phyloP scores from a whole-genome alignment of 2,329 filamentous ascomycete genomes.

The Curvularia spicifera region DNA sequence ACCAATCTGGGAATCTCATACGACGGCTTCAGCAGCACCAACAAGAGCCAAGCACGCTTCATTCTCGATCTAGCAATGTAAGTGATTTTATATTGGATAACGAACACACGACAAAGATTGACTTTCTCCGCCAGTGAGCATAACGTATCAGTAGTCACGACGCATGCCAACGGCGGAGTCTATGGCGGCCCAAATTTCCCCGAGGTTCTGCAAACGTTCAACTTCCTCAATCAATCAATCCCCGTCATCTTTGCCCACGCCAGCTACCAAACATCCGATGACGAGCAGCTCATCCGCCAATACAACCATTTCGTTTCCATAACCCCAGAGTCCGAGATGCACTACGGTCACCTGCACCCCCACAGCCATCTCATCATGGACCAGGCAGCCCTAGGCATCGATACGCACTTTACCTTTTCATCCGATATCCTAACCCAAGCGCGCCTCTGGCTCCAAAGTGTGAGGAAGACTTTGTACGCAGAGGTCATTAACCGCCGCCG shows the following conservation, averaged over 20 bases:
- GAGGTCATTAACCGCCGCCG: conserved; percentile 51
- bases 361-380: conserved; percentile 55
- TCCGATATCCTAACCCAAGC: conserved; percentile 57
- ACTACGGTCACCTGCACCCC: conserved; percentile 62
- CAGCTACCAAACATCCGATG: conserved; percentile 52
- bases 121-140: conserved; percentile 8
- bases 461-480: conserved; percentile 51
- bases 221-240: conserved; percentile 52
- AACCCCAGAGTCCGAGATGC: conserved; percentile 66
- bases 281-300: conserved; percentile 53
- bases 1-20: conserved; percentile 12
- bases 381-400: conserved; percentile 61
- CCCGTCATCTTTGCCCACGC: conserved; percentile 63
- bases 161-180: conserved; percentile 30
- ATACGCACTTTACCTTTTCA: conserved; percentile 62
- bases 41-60: conserved; percentile 8
- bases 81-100: no score
- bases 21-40: conserved; percentile 11
- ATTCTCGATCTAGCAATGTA: conserved; percentile 14
- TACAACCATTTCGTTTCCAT: conserved; percentile 63
- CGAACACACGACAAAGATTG: neutral
- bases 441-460: conserved; percentile 61
- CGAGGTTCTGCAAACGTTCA: conserved; percentile 32
- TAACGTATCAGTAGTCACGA: conserved; percentile 53
- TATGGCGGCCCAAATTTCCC: conserved; percentile 26